These are phyloP conservation scores for Boletus edulis DNA, from an alignment of 768 basidiomycete species.

Conservation along the genomic window DNA sequence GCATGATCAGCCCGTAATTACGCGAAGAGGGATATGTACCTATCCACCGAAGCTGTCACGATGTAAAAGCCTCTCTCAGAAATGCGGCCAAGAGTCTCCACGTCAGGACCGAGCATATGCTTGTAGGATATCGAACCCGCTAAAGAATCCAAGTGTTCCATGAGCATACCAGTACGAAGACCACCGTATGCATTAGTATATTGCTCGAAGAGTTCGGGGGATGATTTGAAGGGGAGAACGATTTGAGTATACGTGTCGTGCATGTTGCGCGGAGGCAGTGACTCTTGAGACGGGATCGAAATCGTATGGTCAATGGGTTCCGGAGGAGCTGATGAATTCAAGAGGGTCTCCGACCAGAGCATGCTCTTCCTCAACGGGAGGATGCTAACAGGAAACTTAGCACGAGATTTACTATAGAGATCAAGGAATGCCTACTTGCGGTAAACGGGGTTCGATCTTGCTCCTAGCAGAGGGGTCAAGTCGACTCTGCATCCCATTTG, in stretches of 20 bases:
- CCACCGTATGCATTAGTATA: conserved; percentile 72
- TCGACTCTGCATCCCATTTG: background rate
- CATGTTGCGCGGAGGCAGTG: conserved; percentile 53
- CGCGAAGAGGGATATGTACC: conserved; percentile 34
- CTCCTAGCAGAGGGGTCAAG: conserved; percentile 32
- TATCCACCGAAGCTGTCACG: conserved; percentile 81
- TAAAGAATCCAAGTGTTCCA: conserved; percentile 83
- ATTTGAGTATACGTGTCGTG: conserved; percentile 70
- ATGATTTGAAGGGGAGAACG: conserved; percentile 60
- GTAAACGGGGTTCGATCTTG: conserved; percentile 51
- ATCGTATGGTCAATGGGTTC: conserved; percentile 12
- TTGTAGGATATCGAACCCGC: conserved; percentile 84
- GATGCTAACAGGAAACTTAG: conserved; percentile 36
- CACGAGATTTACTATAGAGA: background rate
- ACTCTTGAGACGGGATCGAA: conserved; percentile 15
- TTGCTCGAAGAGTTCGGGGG: conserved; percentile 56
- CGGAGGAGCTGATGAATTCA: conserved; percentile 34
- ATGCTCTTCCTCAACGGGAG: conserved; percentile 52
- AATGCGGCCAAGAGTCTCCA: conserved; percentile 52
- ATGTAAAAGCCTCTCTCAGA: conserved; percentile 72
- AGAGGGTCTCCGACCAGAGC: conserved; percentile 59
- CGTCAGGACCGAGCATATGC: conserved; percentile 68
- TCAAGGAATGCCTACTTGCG: conserved; percentile 39
- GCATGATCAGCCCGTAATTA: background rate
- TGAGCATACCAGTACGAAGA: conserved; percentile 67